Base-by-base conservation (phyloP, 108 stramenopile species). In the Cyclotella choctawhatcheeana region DNA sequence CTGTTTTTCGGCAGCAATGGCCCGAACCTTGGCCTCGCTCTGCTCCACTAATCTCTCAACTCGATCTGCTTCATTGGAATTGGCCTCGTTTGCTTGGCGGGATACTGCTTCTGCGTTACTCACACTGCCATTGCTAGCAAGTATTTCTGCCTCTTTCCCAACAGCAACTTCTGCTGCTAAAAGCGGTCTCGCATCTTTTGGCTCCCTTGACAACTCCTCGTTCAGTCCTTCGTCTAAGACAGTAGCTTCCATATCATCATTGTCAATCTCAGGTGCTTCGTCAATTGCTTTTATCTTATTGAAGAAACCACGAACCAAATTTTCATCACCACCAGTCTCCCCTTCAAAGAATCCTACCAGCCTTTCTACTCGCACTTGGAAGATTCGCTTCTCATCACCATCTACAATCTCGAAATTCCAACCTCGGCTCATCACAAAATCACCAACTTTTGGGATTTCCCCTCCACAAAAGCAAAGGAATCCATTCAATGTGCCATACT, bases 381-480 rank as follows among this genome's bases (percentile, higher is more conserved):
- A 76, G 17, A 96, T 81, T 17, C 85, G 75, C 35, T 93, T 93
- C 64, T 94, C 93, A 47, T 96, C 96, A 1, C 90, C 96, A 54
- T 92, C 68, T 20, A 79, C 72, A 37, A 97, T 84, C 64, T 93
- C 94, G 83, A 98, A 98, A 44, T 82, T 84, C 92, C 95, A 97
- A 25, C 94, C 92, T 32, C 86, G 82, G 69, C 86, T 86, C 84
- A 97, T 86, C 54, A 98, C 84, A 75, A 93, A 89, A 71, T 97
- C 98, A 13, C 94, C 93, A 20, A 81, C 81, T n/a, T 59, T 67
- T 7, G 98, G 98, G 51, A 98, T 98, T 70, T 97, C 95, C 1
- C 98, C 98, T 2, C 96, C 95, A 64, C 92, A 89, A 79, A 91
- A 91, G 73, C 97, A 97, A 26, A 98, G 78, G 62, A 95, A 97